Evolutionary conservation across 1,284 basidiomycete species (phyloP).

Genomic region (Filobasidium uniguttulatum): DNA sequence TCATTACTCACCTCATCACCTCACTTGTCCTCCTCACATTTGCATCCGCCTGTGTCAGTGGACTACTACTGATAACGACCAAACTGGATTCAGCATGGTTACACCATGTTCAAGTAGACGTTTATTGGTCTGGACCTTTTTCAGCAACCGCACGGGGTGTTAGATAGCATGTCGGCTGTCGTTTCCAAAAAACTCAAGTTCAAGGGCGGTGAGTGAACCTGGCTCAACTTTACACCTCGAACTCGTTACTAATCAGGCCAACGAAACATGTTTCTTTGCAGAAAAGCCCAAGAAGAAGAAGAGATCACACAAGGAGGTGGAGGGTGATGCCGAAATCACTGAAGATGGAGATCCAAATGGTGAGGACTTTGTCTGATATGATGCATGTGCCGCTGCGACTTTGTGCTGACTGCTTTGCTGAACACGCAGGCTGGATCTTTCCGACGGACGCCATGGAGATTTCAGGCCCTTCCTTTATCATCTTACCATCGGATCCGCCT

Average conservation of each 20-base stretch:
- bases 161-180: constrained; percentile 17
- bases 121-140: too few species aligned
- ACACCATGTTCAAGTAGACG: too few species aligned
- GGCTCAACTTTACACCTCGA: too few species aligned
- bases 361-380: constrained; percentile 11
- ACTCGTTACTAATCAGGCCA: background rate
- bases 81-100: too few species aligned
- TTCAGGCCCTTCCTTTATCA: constrained; percentile 37
- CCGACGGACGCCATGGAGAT: constrained; percentile 33
- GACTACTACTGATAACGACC: too few species aligned
- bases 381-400: background rate
- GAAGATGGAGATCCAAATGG: constrained; percentile 31
- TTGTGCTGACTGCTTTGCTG: background rate
- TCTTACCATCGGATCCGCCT: constrained; percentile 28
- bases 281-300: constrained; percentile 38
- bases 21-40: too few species aligned
- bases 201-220: constrained; percentile 37
- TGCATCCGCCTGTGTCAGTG: too few species aligned
- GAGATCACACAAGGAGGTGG: constrained; percentile 30
- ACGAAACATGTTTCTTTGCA: background rate
- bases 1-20: too few species aligned
- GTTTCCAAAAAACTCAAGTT: constrained; percentile 38
- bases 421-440: constrained; percentile 36
- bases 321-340: constrained; percentile 25
- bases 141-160: background rate